These are phyloP conservation scores for Kluyveromyces siamensis DNA, from an alignment of 805 yeast species.

Conservation along the genomic window DNA sequence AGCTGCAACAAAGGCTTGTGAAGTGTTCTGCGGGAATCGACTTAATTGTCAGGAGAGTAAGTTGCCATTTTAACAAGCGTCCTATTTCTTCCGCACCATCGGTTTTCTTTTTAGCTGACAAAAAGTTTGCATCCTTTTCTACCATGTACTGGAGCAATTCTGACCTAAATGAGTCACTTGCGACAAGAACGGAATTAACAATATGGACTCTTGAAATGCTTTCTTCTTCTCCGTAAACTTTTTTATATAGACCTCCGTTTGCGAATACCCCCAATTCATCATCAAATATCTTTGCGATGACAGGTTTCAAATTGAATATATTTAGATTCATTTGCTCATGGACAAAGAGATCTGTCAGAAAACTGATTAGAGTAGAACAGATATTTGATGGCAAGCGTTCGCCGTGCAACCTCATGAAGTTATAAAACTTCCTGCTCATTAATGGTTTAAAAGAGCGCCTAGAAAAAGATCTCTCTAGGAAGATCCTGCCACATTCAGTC, in stretches of 20 bases:
- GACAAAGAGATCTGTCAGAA: constrained; percentile 38
- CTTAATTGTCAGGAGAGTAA: constrained; percentile 39
- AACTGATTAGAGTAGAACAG: constrained; percentile 39
- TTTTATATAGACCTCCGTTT: constrained; percentile 32
- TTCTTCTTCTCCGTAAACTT: constrained; percentile 52
- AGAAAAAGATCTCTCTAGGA: constrained; percentile 43
- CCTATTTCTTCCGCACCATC: constrained; percentile 65
- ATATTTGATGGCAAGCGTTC: constrained; percentile 24
- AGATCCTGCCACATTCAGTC: constrained; percentile 28
- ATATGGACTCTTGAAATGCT: constrained; percentile 42
- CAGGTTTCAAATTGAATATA: constrained; percentile 49
- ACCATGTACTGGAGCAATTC: constrained; percentile 16
- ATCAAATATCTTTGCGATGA: constrained; percentile 48
- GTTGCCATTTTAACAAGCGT: constrained; percentile 48
- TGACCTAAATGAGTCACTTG: constrained; percentile 15
- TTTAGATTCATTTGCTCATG: constrained; percentile 47
- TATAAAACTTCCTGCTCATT: constrained; percentile 38
- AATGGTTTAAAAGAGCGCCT: constrained; percentile 64
- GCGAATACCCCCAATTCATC: constrained; percentile 25
- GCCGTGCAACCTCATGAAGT: constrained; percentile 32
- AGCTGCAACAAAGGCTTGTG: constrained; percentile 19
- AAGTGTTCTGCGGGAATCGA: constrained; percentile 20
- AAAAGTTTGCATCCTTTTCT: constrained; percentile 34
- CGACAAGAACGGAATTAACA: constrained; percentile 36
- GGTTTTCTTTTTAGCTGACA: constrained; percentile 42